Conservation (phyloP, 148 eudicot genomes). For the Polygonum aviculare region DNA sequence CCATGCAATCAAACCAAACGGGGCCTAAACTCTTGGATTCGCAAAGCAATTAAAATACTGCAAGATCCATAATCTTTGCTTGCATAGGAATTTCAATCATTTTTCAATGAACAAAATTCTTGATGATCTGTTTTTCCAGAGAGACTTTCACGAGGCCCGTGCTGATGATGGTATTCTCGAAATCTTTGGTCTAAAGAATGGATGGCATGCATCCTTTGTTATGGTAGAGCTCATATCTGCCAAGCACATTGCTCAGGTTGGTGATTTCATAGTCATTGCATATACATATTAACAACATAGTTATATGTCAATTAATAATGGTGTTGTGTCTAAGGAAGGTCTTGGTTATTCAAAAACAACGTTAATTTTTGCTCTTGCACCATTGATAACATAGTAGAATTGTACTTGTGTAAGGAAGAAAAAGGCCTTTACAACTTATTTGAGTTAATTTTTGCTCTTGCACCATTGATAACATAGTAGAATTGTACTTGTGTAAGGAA, state of each 20-base stretch:
- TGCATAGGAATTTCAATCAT: too few relatives aligned
- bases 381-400: too few relatives aligned
- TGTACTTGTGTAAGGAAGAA: too few relatives aligned
- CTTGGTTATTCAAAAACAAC: too few relatives aligned
- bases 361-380: background rate
- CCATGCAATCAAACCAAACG: too few relatives aligned
- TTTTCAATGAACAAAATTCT: background rate
- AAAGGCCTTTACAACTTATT: too few relatives aligned
- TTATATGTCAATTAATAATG: background rate
- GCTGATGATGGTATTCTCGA: conserved; percentile 85
- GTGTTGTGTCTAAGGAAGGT: background rate
- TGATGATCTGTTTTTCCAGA: conserved; percentile 27
- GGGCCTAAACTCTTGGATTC: too few relatives aligned
- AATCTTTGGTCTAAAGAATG: conserved; percentile 86
- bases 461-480: too few relatives aligned
- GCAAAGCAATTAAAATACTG: too few relatives aligned
- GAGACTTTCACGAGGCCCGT: conserved; percentile 83
- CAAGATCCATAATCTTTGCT: too few relatives aligned
- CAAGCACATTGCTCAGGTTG: conserved; percentile 92
- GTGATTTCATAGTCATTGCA: background rate
- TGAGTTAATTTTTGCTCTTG: background rate
- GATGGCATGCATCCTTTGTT: conserved; percentile 98
- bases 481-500: too few relatives aligned
- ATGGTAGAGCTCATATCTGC: conserved; percentile 90
- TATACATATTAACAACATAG: background rate